Evolutionary conservation across 192 early-diverging fungal species (phyloP).

Genomic region (Umbelopsis ramanniana): DNA sequence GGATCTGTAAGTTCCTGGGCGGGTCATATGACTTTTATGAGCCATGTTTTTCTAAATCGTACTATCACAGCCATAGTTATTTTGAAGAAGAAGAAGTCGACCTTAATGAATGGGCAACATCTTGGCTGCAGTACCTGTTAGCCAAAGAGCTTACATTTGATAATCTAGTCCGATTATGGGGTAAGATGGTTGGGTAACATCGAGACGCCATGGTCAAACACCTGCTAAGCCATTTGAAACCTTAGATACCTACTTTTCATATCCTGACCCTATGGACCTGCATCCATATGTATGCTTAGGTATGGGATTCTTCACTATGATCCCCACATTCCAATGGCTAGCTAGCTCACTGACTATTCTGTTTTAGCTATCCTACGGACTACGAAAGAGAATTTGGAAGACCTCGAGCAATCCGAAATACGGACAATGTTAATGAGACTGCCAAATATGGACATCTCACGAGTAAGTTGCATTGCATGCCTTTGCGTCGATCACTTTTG

Average conservation of each 20-base stretch:
- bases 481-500: neutral
- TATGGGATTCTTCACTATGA: constrained; percentile 21
- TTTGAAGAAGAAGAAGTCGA: constrained; percentile 96
- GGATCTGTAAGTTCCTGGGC: constrained; percentile 69
- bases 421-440: constrained; percentile 79
- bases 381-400: constrained; percentile 82
- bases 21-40: too few relatives aligned
- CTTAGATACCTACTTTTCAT: constrained; percentile 84
- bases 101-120: constrained; percentile 83
- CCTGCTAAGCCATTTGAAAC: neutral
- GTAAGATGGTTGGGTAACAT: constrained; percentile 25
- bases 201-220: neutral
- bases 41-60: neutral
- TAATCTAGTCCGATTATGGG: constrained; percentile 80
- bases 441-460: constrained; percentile 71
- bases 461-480: constrained; percentile 39
- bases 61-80: constrained; percentile 62
- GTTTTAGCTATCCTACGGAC: constrained; percentile 70
- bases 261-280: constrained; percentile 71
- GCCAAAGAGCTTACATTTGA: constrained; percentile 84
- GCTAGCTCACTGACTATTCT: neutral
- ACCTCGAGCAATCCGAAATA: constrained; percentile 91
- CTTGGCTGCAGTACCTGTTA: constrained; percentile 82
- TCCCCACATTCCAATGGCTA: too few relatives aligned
- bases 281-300: constrained; percentile 86